phyloP scores from a whole-genome alignment of 1,284 basidiomycete species.

The Kwoniella shivajii region DNA sequence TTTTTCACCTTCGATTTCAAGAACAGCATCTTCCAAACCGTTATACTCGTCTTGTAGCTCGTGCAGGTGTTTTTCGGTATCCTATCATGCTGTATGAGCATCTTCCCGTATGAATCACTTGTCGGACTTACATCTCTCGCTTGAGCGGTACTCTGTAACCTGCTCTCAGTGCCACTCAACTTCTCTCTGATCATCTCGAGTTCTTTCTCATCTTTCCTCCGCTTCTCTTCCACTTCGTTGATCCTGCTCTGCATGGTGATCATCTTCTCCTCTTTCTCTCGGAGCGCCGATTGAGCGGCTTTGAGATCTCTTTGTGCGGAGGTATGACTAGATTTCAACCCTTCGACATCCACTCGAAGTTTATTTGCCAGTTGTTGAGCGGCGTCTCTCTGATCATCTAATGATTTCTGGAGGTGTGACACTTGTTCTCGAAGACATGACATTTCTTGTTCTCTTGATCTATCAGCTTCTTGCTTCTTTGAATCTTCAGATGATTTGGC shows the following conservation, averaged over 20 bases:
- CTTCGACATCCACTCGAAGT: slow-evolving; percentile 53
- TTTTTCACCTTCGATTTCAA: slow-evolving; percentile 81
- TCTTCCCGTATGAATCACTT: too few relatives aligned
- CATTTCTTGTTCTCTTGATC: slow-evolving; percentile 84
- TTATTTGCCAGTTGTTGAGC: slow-evolving; percentile 47
- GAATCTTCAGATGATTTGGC: slow-evolving; percentile 85
- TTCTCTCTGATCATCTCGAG: slow-evolving; percentile 70
- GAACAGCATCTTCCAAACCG: slow-evolving; percentile 81
- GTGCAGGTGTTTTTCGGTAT: slow-evolving; percentile 72
- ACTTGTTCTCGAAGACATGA: slow-evolving; percentile 70
- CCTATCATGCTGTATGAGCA: slow-evolving; percentile 55
- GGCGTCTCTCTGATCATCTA: slow-evolving; percentile 42
- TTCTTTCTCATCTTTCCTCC: slow-evolving; percentile 72
- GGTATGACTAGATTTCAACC: slow-evolving; percentile 59
- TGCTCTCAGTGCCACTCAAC: slow-evolving; percentile 69
- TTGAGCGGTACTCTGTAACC: slow-evolving; percentile 65
- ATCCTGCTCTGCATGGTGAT: slow-evolving; percentile 62
- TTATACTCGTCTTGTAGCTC: slow-evolving; percentile 68
- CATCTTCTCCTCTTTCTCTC: slow-evolving; percentile 58
- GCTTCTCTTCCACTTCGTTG: slow-evolving; percentile 69
- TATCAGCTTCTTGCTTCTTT: slow-evolving; percentile 78
- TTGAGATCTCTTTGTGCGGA: slow-evolving; percentile 59
- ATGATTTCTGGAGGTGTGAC: slow-evolving; percentile 36
- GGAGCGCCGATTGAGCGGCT: slow-evolving; percentile 58
- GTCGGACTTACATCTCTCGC: slow-evolving; percentile 72